Evolutionary conservation across 2,329 filamentous ascomycete genomes (phyloP).

Genomic region (Purpureocillium takamizusanense): DNA sequence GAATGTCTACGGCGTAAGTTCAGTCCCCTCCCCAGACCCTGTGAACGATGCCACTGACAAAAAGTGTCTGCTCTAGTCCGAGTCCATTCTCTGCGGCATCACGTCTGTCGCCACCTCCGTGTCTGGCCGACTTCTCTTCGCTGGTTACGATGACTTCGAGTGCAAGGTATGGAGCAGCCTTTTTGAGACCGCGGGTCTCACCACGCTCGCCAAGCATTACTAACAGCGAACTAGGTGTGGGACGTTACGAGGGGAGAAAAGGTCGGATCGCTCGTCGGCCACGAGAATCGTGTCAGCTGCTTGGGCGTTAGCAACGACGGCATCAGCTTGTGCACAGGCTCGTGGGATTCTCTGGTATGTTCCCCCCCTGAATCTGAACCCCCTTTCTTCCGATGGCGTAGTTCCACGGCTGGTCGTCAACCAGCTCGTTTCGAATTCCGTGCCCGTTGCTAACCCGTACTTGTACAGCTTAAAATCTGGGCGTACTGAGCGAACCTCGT

Average conservation of each 20-base stretch:
- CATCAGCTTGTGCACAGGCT: conserved; percentile 97
- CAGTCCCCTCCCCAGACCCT: no score
- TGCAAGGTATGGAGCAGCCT: conserved; percentile 70
- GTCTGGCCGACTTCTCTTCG: conserved; percentile 88
- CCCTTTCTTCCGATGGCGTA: no score
- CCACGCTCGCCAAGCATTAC: background rate
- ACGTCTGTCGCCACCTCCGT: conserved; percentile 98
- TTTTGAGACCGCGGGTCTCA: no score
- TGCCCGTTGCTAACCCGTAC: conserved; percentile 6
- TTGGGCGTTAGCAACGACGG: conserved; percentile 97
- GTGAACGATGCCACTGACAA: no score
- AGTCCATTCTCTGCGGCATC: conserved; percentile 94
- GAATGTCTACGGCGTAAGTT: conserved; percentile 58
- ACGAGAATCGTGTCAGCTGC: conserved; percentile 98
- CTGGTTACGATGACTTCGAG: conserved; percentile 97
- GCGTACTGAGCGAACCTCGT: conserved; percentile 50
- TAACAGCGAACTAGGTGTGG: conserved; percentile 62
- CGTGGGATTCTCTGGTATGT: conserved; percentile 97
- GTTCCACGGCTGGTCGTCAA: no score
- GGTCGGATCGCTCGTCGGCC: conserved; percentile 90
- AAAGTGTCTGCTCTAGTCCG: no score
- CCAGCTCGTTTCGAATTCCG: no score
- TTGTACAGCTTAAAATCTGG: conserved; percentile 71
- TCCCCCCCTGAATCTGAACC: background rate
- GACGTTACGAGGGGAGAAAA: conserved; percentile 94